A percentile compares a stretch with the other conserved stretches of the same genome.
Conservation (phyloP, 164 flowering plant species). For the Euptelea pleiosperma region DNA sequence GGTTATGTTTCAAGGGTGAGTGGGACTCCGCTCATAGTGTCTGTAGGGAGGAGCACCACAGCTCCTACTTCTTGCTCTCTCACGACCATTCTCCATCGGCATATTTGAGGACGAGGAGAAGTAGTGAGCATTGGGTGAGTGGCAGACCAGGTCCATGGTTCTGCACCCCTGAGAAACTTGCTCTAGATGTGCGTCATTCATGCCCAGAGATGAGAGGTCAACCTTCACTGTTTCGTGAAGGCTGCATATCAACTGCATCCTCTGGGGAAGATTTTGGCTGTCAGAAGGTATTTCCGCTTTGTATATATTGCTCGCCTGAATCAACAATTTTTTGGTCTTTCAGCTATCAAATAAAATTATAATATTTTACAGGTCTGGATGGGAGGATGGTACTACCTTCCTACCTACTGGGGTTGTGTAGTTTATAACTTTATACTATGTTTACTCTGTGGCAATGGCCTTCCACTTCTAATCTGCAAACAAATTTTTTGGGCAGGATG, state of each 20-base stretch:
- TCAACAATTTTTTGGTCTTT: not conserved
- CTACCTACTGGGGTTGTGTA: too few relatives aligned
- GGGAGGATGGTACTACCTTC: too few relatives aligned
- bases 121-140: constrained; percentile 30
- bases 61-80: constrained; percentile 46
- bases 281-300: constrained; percentile 33
- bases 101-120: constrained; percentile 26
- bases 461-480: not conserved
- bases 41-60: constrained; percentile 58
- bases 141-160: constrained; percentile 28
- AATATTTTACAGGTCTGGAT: too few relatives aligned
- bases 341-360: too few relatives aligned
- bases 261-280: constrained; percentile 23
- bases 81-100: constrained; percentile 48
- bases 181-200: constrained; percentile 24
- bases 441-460: too few relatives aligned
- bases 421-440: too few relatives aligned
- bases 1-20: constrained; percentile 24
- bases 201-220: constrained; percentile 26
- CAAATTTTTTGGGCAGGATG: constrained; percentile 25
- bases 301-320: too few relatives aligned
- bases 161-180: constrained; percentile 22
- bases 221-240: constrained; percentile 24
- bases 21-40: constrained; percentile 36
- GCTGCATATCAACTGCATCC: constrained; percentile 21